Base-by-base conservation (phyloP, 768 basidiomycete genomes). In the Phanerochaete sordida region DNA sequence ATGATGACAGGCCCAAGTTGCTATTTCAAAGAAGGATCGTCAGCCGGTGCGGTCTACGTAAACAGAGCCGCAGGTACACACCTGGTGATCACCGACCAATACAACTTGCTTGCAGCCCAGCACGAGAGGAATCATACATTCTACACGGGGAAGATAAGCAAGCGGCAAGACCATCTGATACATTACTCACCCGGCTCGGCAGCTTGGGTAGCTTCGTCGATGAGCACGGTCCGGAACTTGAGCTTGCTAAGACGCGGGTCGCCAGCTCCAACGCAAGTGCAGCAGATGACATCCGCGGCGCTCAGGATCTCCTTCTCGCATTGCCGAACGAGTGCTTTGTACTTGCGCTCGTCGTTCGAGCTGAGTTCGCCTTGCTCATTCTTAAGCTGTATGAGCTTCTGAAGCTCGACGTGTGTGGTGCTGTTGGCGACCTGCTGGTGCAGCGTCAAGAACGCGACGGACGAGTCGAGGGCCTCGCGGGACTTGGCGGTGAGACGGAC, bases 1-100 rank as follows among this genome's bases (percentile, higher is more conserved):
- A 99, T 98, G 72, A 99, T 98, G 68, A 98, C 97, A 7, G 97
- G 97, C 0, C 97, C 97, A 52, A 98, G 87, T 81, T 98, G 97
- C 79, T 91, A 71, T 33, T 55, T 43, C 57, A n/a, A 31, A 58
- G 60, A 28, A 47, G 9, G 21, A 35, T 11, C 8, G 39, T 43
- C 39, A 43, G 39, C 8, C 7, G 33, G 53, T 57, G 12, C 60
- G 49, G 16, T 5, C 24, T 21, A 57, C 30, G 43, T 49, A 45
- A 47, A 39, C 27, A 44, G 23, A n/a, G 24, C 11, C 27, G 43
- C 44, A n/a, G 3, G 50, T n/a, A 62, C 68, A 46, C 46, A 66
- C 68, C 65, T 77, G 93, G 73, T 97, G 92, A 76, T 98, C 96
- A 56, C 97, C 97, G 57, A 99, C 97, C 43, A 99, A 84, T 27